These are phyloP conservation scores for Porodaedalea pini DNA, from an alignment of 1,284 basidiomycete genomes.

Conservation along the genomic window DNA sequence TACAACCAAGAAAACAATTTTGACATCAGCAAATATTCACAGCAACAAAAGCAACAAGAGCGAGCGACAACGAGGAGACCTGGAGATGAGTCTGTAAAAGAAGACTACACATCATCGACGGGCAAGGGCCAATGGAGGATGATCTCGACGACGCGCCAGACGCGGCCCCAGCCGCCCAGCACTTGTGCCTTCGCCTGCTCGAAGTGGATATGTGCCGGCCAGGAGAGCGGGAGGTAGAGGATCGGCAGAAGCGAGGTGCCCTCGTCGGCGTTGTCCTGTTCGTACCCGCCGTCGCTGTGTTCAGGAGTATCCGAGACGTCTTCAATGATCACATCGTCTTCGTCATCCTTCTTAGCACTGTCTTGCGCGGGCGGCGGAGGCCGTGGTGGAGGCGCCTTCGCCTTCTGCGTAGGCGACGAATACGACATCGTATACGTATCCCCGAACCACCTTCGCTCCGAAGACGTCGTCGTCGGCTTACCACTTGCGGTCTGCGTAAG, in stretches of 20 bases:
- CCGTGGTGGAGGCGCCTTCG: background rate
- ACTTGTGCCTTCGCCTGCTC: constrained; percentile 11
- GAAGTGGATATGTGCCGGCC: constrained; percentile 9
- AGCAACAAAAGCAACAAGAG: background rate
- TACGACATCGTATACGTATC: constrained; percentile 14
- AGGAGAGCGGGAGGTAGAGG: constrained; percentile 9
- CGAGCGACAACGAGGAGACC: no score
- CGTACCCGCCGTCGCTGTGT: background rate
- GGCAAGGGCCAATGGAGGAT: constrained; percentile 21
- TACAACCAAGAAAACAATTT: background rate
- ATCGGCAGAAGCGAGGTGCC: background rate
- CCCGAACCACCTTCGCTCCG: constrained; percentile 13
- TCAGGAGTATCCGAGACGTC: background rate
- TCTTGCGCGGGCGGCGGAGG: background rate
- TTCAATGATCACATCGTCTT: constrained; percentile 2
- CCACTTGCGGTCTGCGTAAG: constrained; percentile 3
- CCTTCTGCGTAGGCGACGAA: constrained; percentile 1
- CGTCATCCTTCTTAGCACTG: background rate
- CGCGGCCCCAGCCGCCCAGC: constrained; percentile 11
- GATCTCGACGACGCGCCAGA: constrained; percentile 13
- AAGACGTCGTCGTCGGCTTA: constrained; percentile 8
- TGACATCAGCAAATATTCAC: no score
- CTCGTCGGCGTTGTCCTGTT: background rate
- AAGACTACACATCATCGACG: constrained; percentile 4
- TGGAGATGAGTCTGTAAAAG: background rate